Evolutionary conservation across 1,284 basidiomycete species (phyloP).

Genomic region (Ganoderma resinaceum): DNA sequence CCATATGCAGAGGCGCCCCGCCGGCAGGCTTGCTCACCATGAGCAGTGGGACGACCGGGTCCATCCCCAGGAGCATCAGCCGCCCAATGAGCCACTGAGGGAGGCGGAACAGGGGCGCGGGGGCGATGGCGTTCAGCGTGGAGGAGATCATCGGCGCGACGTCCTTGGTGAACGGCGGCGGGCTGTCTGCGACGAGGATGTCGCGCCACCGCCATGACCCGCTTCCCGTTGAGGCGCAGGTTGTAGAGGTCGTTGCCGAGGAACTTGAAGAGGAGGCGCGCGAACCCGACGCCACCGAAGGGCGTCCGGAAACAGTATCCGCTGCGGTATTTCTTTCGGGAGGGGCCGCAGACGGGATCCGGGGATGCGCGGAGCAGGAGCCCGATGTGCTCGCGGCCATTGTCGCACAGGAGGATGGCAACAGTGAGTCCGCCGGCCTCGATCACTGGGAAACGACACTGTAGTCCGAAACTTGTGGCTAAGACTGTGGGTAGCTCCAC

Average conservation of each 20-base stretch:
- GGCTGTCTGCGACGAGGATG: conserved; percentile 8
- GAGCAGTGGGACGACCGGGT: not conserved
- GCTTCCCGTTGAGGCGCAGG: conserved; percentile 9
- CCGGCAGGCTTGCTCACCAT: too few species aligned
- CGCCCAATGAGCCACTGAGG: conserved; percentile 6
- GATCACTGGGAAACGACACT: conserved; percentile 10
- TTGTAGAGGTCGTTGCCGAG: conserved; percentile 12
- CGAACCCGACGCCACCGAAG: not conserved
- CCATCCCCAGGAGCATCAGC: not conserved
- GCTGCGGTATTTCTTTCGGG: not conserved
- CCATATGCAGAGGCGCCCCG: not conserved
- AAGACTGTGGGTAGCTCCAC: conserved; percentile 8
- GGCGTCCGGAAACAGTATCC: not conserved
- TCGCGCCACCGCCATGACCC: conserved; percentile 13
- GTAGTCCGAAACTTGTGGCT: not conserved
- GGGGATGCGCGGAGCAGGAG: conserved; percentile 7
- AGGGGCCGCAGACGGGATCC: not conserved
- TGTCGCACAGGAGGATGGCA: conserved; percentile 10
- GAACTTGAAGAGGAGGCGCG: not conserved
- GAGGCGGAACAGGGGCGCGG: conserved; percentile 6
- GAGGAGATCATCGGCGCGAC: not conserved
- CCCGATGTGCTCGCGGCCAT: not conserved
- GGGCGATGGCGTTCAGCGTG: not conserved
- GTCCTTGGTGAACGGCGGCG: not conserved
- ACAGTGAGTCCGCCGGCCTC: not conserved